Base-by-base conservation (phyloP, 2,329 filamentous ascomycete genomes). In the Aspergillus floridensis region DNA sequence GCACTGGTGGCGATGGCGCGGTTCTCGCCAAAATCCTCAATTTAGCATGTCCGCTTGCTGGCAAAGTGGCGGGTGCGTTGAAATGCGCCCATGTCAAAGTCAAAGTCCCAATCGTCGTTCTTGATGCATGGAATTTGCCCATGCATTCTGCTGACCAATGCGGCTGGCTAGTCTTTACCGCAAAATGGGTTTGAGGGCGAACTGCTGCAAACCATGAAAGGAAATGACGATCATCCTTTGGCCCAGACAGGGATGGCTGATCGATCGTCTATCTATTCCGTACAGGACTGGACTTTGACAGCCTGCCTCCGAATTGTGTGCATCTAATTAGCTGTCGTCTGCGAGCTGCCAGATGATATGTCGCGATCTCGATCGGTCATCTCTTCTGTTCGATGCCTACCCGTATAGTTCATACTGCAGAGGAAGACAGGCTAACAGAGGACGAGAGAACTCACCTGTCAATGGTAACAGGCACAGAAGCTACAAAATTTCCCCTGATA, bases 171-270 rank as follows among this genome's bases (percentile, higher is more conserved):
- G 7, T 35, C 32, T 32, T 14, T 31, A 32, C 21, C 19, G 24
- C 8, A 29, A 35, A 47, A 48, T 44, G 41, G 19, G 41, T 55
- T 29, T 29, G 48, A 52, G 48, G 41, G 48, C 49, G 24, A 44
- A 57, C 55, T 49, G 50, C 24, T 53, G 44, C 22, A 24, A 31
- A 52, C 29, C 48, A 41, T 35, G n/a, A 47, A 35, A 26, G 51
- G 35, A 53, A 53, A 58, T 58, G 46, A 53, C 35, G 56, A 58
- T 58, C 56, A 53, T 49, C 56, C 49, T 41, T 29, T 35, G 32
- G 49, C 41, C 24, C 49, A 52, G 49, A 41, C 41, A 51, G 44
- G 38, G 41, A 58, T 53, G 31, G 31, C 41, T 38, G 53, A 48
- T 55, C 44, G 2, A 19, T 44, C 16, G 16, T 16, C 16, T 19